These are phyloP conservation scores for Russula lepida DNA, from an alignment of 768 basidiomycete species.

Conservation along the genomic window DNA sequence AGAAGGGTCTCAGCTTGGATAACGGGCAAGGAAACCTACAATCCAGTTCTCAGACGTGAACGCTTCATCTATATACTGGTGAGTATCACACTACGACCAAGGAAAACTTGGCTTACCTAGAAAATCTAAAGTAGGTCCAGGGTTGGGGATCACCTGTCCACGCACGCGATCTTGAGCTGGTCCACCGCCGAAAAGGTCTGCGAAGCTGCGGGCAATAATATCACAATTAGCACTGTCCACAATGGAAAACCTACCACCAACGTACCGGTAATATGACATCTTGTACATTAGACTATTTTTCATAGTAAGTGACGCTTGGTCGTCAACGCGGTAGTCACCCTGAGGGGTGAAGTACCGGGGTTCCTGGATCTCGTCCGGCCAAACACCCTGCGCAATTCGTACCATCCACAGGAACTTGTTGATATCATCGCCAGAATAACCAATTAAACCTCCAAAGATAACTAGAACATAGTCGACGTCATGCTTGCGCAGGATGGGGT, in stretches of 20 bases:
- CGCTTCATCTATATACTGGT: slow-evolving; percentile 65
- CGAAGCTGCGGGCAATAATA: slow-evolving; percentile 47
- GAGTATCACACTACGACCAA: not conserved
- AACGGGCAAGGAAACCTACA: slow-evolving; percentile 37
- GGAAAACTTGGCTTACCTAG: slow-evolving; percentile 50
- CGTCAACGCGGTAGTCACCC: slow-evolving; percentile 92
- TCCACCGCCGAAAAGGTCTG: slow-evolving; percentile 74
- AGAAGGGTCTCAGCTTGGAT: not conserved
- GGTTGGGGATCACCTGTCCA: slow-evolving; percentile 70
- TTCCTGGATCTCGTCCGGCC: slow-evolving; percentile 98
- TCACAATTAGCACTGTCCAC: not conserved
- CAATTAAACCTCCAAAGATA: slow-evolving; percentile 94
- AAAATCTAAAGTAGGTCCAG: slow-evolving; percentile 77
- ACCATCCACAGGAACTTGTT: slow-evolving; percentile 99
- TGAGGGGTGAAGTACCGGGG: slow-evolving; percentile 85
- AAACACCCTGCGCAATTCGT: slow-evolving; percentile 87
- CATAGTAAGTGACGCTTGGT: slow-evolving; percentile 78
- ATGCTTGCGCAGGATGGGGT: slow-evolving; percentile 94
- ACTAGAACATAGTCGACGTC: slow-evolving; percentile 96
- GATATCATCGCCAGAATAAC: slow-evolving; percentile 97
- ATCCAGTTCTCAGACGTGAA: slow-evolving; percentile 99
- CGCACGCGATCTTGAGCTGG: slow-evolving; percentile 80
- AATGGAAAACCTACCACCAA: not conserved
- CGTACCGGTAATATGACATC: slow-evolving; percentile 91
- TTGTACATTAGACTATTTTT: slow-evolving; percentile 98